Conservation (phyloP, 768 basidiomycete species). For the Chlorophyllum brunneum region DNA sequence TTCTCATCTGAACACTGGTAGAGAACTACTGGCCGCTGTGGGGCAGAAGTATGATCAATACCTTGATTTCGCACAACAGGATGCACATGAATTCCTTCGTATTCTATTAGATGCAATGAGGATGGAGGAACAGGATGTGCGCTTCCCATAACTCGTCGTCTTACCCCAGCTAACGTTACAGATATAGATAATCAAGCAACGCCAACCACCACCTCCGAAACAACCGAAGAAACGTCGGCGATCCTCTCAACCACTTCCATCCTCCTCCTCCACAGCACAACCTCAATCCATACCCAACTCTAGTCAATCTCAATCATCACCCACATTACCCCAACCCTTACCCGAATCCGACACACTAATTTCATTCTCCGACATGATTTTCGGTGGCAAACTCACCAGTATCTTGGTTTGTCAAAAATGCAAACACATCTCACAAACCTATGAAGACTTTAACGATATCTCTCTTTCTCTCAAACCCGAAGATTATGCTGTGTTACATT, state of each 20-base stretch:
- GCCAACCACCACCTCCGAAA: slow-evolving; percentile 43
- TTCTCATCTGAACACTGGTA: slow-evolving; percentile 20
- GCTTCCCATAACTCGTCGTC: slow-evolving; percentile 19
- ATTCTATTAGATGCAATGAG: slow-evolving; percentile 89
- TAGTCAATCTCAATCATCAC: slow-evolving; percentile 5
- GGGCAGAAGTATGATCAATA: slow-evolving; percentile 93
- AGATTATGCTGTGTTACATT: slow-evolving; percentile 51
- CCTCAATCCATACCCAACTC: slow-evolving; percentile 5
- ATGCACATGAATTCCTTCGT: slow-evolving; percentile 90
- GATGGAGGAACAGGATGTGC: slow-evolving; percentile 91
- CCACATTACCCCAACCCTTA: slow-evolving; percentile 11
- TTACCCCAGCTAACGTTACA: background rate
- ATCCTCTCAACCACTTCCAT: slow-evolving; percentile 16
- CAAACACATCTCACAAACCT: slow-evolving; percentile 88
- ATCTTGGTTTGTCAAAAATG: slow-evolving; percentile 93
- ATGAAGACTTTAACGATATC: slow-evolving; percentile 94
- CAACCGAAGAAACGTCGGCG: slow-evolving; percentile 37
- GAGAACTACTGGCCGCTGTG: slow-evolving; percentile 60
- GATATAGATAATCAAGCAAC: slow-evolving; percentile 73
- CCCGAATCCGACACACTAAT: slow-evolving; percentile 39
- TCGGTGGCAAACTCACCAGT: slow-evolving; percentile 84
- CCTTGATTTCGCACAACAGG: slow-evolving; percentile 91
- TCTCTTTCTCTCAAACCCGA: slow-evolving; percentile 85
- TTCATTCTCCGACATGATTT: slow-evolving; percentile 86
- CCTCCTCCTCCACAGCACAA: slow-evolving; percentile 14